These are phyloP conservation scores for Phellinidium pouzarii DNA, from an alignment of 1,284 basidiomycete genomes.

Conservation along the genomic window DNA sequence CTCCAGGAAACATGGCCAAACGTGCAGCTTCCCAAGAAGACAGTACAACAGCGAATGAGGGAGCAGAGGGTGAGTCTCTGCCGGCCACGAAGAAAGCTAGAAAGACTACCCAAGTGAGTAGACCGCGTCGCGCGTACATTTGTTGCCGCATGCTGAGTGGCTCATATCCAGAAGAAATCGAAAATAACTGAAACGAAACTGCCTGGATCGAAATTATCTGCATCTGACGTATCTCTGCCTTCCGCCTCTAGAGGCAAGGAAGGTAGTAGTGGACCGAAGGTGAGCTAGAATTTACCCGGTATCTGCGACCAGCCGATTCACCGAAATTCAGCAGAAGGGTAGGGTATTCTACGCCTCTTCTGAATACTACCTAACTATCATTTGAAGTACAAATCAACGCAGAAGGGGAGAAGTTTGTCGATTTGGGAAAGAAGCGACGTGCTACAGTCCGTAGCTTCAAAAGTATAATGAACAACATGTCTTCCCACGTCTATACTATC, in stretches of 20 bases:
- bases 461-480: conserved; percentile 30
- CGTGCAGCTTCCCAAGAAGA: conserved; percentile 8
- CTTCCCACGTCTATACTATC: neutral
- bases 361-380: neutral
- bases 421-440: conserved; percentile 66
- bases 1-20: conserved; percentile 3
- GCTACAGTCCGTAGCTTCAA: conserved; percentile 69
- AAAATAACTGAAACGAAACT: conserved; percentile 23
- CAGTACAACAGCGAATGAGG: neutral
- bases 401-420: conserved; percentile 58
- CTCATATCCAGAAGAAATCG: neutral
- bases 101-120: conserved; percentile 7
- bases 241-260: conserved; percentile 17
- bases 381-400: conserved; percentile 25
- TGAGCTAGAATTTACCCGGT: neutral
- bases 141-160: neutral
- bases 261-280: conserved; percentile 15
- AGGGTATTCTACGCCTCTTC: neutral
- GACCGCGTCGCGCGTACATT: conserved; percentile 3
- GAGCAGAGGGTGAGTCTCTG: neutral
- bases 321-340: conserved; percentile 7
- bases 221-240: conserved; percentile 10
- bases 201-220: conserved; percentile 27
- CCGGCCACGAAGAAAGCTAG: conserved; percentile 14
- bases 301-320: neutral